phyloP scores from a whole-genome alignment of 768 basidiomycete genomes.

The Tulasnella sp. region DNA sequence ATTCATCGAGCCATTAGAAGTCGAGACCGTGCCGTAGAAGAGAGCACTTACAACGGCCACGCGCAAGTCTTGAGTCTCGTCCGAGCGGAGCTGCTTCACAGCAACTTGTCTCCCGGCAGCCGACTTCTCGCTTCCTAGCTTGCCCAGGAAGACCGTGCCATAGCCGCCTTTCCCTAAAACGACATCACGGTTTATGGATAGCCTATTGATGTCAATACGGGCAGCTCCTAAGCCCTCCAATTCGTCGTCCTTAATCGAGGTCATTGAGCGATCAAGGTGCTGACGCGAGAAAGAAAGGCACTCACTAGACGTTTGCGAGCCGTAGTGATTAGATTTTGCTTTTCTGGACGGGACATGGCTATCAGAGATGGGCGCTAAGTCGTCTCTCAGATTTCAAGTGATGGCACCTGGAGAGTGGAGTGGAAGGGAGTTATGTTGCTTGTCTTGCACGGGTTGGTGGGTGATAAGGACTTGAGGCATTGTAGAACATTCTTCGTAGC shows the following conservation, averaged over 20 bases:
- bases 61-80: background rate
- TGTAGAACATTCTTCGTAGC: no score
- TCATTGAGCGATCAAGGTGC: background rate
- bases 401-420: no score
- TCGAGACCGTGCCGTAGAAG: background rate
- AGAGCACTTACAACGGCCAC: background rate
- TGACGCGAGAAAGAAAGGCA: no score
- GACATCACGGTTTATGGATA: background rate
- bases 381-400: no score
- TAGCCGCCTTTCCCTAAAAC: background rate
- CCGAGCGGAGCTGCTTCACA: conserved; percentile 1
- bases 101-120: background rate
- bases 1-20: background rate
- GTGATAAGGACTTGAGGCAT: no score
- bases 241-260: background rate
- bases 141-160: background rate
- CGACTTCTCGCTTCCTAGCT: background rate
- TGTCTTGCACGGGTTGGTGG: no score
- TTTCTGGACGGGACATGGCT: conserved; percentile 29
- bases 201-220: background rate
- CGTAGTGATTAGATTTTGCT: conserved; percentile 41
- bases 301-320: no score
- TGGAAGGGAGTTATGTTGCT: no score
- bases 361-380: conserved; percentile 38
- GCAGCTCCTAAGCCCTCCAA: background rate